Conservation (phyloP, 2,329 filamentous ascomycete genomes). For the Alternaria solani region DNA sequence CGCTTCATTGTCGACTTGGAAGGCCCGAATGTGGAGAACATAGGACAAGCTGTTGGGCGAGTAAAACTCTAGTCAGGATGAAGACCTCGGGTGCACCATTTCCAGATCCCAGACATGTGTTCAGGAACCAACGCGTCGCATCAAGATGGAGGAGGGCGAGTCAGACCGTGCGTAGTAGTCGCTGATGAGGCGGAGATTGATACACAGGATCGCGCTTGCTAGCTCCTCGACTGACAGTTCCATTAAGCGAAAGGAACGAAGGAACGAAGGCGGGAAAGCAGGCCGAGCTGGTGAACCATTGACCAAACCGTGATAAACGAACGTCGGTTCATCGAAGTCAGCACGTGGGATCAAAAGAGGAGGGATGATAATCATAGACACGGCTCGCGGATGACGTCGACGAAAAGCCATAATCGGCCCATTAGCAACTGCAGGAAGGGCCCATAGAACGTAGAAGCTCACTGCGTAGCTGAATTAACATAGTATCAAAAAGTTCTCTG, state of each 20-base stretch:
- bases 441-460: neutral
- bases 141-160: neutral
- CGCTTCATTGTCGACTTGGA: neutral
- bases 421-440: neutral
- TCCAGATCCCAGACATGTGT: neutral
- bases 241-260: neutral
- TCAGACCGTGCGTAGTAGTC: neutral
- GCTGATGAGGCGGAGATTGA: neutral
- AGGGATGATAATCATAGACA: neutral
- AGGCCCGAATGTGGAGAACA: constrained; percentile 1
- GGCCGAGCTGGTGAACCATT: neutral
- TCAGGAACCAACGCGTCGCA: neutral
- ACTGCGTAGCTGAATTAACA: neutral
- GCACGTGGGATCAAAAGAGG: neutral
- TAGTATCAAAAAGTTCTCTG: neutral
- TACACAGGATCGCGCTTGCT: neutral
- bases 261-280: neutral
- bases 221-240: neutral
- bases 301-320: neutral
- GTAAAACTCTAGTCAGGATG: neutral
- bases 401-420: neutral
- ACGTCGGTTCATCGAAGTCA: neutral
- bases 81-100: neutral
- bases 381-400: neutral
- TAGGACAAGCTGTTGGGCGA: neutral